Base-by-base conservation (phyloP, 2,329 filamentous ascomycete genomes). In the Graphium sp. region DNA sequence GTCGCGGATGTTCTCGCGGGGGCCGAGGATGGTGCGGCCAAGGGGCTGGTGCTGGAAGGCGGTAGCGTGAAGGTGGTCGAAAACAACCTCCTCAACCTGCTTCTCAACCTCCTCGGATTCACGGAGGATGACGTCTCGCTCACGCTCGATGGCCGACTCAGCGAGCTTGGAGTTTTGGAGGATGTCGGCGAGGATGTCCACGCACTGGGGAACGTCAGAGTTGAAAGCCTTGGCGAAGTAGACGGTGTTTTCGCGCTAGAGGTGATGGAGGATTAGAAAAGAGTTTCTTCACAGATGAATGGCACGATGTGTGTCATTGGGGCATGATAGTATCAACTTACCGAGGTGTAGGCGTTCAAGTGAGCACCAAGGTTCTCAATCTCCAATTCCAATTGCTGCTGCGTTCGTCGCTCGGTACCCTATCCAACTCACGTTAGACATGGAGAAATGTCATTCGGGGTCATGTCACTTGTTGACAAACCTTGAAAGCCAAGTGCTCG, bases 171-270 rank as follows among this genome's bases (percentile, higher is more conserved):
- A 95, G 74, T 98, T 91, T 59, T 95, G 89, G 37, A 98, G 81
- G 53, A 98, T 98, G 55, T 98, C 89, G 66, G 89, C 80, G 37
- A 98, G 82, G 49, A 98, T 95, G 58, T 98, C 84, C 57, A 98
- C 89, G 51, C 82, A 82, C 56, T 85, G 80, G 47, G 85, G 85
- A 36, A 95, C 84, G 54, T 98, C 87, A 58, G 79, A 74, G 67
- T 98, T 98, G 69, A 98, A 93, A 40, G 87, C 78, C 66, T 95
- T 94, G 60, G 89, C 89, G 59, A 95, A 98, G 73, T 98, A 98
- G 52, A 98, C 89, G 47, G 89, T 98, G 72, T 94, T 95, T 61
- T 98, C 89, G 57, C 89, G 83, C 85, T 82, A 47, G 38, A 37
- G 37, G 32, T 29, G 35, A 5, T 26, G 24, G 10, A 4, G 11